Percentiles rank a stretch among this genome's conserved stretches.
Conservation (phyloP, 208 protist species). For the Leishmania guyanensis region DNA sequence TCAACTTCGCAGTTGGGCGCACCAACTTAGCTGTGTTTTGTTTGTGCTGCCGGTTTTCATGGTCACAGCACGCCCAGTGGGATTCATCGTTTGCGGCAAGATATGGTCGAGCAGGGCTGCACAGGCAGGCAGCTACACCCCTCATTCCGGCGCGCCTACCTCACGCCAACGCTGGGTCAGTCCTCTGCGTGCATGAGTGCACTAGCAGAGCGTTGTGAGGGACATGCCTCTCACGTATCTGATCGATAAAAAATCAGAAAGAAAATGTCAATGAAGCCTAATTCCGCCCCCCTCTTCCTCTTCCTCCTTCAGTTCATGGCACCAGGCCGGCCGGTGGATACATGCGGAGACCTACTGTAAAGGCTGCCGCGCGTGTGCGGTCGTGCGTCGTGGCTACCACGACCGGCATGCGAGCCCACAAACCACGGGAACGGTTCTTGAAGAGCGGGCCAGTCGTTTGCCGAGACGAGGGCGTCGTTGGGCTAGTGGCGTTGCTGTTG, state of each 20-base stretch:
- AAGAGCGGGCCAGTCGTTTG: slow-evolving; percentile 42
- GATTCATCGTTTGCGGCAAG: neutral
- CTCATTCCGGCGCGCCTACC: neutral
- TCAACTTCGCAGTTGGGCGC: neutral
- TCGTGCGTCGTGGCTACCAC: slow-evolving; percentile 65
- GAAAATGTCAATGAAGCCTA: neutral
- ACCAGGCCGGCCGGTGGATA: slow-evolving; percentile 49
- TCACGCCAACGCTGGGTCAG: neutral
- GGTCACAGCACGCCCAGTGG: neutral
- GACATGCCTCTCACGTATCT: neutral
- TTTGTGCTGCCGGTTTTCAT: neutral
- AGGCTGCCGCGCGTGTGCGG: slow-evolving; percentile 49
- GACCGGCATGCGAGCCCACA: slow-evolving; percentile 48
- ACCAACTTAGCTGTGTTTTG: neutral
- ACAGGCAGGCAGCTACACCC: neutral
- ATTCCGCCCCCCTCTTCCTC: neutral
- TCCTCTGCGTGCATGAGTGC: neutral
- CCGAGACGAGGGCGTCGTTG: neutral
- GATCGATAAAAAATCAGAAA: neutral
- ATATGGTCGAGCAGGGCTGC: neutral
- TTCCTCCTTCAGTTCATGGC: neutral
- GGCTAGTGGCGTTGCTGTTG: neutral
- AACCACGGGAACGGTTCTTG: slow-evolving; percentile 45
- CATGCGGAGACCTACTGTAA: slow-evolving; percentile 61
- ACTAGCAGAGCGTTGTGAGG: neutral